Conservation (phyloP, 2,329 filamentous ascomycete genomes). For the Colletotrichum salicis region DNA sequence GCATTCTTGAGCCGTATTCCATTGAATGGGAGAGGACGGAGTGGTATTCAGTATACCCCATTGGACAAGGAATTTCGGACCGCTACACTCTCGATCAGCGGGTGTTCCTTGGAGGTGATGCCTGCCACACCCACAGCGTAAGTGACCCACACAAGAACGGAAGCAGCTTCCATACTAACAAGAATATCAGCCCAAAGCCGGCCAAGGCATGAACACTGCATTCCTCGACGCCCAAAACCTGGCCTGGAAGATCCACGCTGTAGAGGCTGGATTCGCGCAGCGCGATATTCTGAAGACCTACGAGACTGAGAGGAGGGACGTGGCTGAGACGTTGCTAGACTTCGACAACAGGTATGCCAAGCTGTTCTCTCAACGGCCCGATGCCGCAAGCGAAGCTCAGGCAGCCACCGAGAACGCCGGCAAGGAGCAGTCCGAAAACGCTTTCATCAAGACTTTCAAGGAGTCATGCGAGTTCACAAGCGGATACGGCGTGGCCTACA, state of each 20-base stretch:
- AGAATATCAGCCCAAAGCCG: slow-evolving; percentile 73
- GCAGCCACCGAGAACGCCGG: slow-evolving; percentile 63
- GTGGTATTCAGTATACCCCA: slow-evolving; percentile 82
- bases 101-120: slow-evolving; percentile 80
- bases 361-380: slow-evolving; percentile 83
- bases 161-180: background rate
- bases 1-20: slow-evolving; percentile 72
- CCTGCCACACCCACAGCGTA: slow-evolving; percentile 82
- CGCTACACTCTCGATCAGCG: slow-evolving; percentile 74
- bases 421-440: slow-evolving; percentile 68
- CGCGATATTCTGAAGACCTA: slow-evolving; percentile 84
- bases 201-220: slow-evolving; percentile 83
- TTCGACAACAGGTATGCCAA: slow-evolving; percentile 93
- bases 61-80: slow-evolving; percentile 78
- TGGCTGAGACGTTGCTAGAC: slow-evolving; percentile 84
- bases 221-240: slow-evolving; percentile 87
- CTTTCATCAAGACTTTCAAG: slow-evolving; percentile 91
- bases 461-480: slow-evolving; percentile 91
- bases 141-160: slow-evolving; percentile 41
- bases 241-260: slow-evolving; percentile 95
- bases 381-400: slow-evolving; percentile 77
- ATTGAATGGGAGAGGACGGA: slow-evolving; percentile 75
- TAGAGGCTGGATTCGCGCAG: slow-evolving; percentile 83
- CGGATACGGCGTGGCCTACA: slow-evolving; percentile 89
- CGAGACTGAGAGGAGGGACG: slow-evolving; percentile 83